Percentiles rank a stretch among this genome's conserved stretches.
phyloP scores from a whole-genome alignment of 805 yeast species.

The Metschnikowia amazonensis region DNA sequence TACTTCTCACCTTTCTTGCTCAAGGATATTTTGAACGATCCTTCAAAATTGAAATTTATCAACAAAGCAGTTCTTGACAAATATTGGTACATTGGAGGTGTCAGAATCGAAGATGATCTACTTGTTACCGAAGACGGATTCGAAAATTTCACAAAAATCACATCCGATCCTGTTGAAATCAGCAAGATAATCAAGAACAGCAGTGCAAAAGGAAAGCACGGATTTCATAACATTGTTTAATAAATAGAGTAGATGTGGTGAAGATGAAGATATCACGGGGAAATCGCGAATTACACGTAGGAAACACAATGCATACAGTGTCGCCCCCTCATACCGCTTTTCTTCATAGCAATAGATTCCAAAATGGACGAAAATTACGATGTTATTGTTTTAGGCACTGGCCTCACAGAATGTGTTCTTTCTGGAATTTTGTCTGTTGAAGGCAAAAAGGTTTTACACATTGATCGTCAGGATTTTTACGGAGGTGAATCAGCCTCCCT shows the following conservation, averaged over 20 bases:
- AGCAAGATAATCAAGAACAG: conserved; percentile 73
- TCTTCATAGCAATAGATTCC: not conserved
- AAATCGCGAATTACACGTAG: conserved; percentile 5
- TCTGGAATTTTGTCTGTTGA: conserved; percentile 95
- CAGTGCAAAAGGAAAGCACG: conserved; percentile 51
- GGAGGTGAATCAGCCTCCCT: conserved; percentile 92
- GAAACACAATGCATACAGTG: not conserved
- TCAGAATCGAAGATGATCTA: conserved; percentile 92
- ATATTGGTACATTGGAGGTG: conserved; percentile 93
- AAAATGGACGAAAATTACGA: conserved; percentile 93
- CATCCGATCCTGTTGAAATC: conserved; percentile 83
- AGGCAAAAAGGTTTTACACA: conserved; percentile 94
- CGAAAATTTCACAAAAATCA: conserved; percentile 77
- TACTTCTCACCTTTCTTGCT: conserved; percentile 84
- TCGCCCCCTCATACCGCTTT: conserved; percentile 1
- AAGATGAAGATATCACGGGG: not conserved
- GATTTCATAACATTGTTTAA: conserved; percentile 55
- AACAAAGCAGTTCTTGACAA: conserved; percentile 62
- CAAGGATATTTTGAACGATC: conserved; percentile 52
- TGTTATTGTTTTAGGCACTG: conserved; percentile 91
- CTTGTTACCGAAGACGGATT: conserved; percentile 71
- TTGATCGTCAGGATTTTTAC: conserved; percentile 93
- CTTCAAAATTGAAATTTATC: conserved; percentile 52
- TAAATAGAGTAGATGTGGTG: not conserved
- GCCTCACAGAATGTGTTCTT: conserved; percentile 94